Base-by-base conservation (phyloP, 306 rosid species). In the Lupinus albus region DNA sequence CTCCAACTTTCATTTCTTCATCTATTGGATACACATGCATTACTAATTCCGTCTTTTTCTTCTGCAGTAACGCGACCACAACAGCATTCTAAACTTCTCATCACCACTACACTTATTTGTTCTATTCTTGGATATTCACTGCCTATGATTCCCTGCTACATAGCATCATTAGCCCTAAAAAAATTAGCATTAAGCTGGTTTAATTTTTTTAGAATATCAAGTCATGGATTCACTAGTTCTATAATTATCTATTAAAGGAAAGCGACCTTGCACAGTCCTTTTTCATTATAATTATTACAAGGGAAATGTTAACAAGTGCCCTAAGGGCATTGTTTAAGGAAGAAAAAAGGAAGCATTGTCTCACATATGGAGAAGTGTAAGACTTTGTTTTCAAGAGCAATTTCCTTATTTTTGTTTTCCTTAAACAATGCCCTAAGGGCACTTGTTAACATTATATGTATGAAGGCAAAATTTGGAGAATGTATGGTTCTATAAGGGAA, bases 11-110 rank as follows among this genome's bases (percentile, higher is more conserved):
- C 60, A 39, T 18, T 39, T 39, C n/a, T 39, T 39, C 45, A 9
- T 39, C 47, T 66, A 36, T 38, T 12, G 7, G 2, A 36, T 58
- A 75, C 28, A 75, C 38, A 15, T 48, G n/a, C 55, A 11, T 30
- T 55, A 65, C 44, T 8, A 75, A 59, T 67, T 55, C 14, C 49
- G 13, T 55, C 3, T 33, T 35, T 57, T 57, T 47, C 44, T 41
- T 5, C 72, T 45, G 46, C 21, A 54, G 28, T 54, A 10, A 11
- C 17, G 16, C 57, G 28, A 13, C 30, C 47, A 1, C 45, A 4
- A 59, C 61, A 20, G 56, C 39, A 39, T 21, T 60, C 38, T 66
- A 3, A 25, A 25, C 30, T 25, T 25, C 39, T 41, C 70, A 36
- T 33, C 12, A 57, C 17, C 9, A 28, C 46, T 21, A 65, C 45